Conservation (phyloP, 2,329 filamentous ascomycete species). For the Beauveria bassiana region DNA sequence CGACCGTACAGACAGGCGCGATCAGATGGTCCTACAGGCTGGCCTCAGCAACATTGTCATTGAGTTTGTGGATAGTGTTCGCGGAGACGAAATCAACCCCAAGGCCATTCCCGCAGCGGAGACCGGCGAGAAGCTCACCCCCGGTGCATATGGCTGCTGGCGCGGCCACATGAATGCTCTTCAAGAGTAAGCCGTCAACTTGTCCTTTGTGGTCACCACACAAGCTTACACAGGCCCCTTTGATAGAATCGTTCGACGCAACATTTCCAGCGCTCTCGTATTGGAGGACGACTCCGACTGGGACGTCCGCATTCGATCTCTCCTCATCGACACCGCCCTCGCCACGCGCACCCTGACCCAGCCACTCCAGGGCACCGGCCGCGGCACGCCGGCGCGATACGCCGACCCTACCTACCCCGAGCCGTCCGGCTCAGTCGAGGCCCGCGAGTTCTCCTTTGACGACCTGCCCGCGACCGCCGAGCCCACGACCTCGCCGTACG, state of each 20-base stretch:
- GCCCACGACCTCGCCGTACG: conserved; percentile 31
- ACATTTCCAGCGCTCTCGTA: conserved; percentile 38
- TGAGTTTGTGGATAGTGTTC: conserved; percentile 37
- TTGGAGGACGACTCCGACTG: conserved; percentile 50
- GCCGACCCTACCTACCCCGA: conserved; percentile 18
- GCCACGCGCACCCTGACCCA: conserved; percentile 26
- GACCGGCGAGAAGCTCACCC: background rate
- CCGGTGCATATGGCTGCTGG: conserved; percentile 21
- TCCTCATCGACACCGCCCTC: conserved; percentile 32
- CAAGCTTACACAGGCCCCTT: background rate
- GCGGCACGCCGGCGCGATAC: background rate
- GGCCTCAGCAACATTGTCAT: conserved; percentile 35
- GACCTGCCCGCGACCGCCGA: conserved; percentile 9
- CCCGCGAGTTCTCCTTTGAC: conserved; percentile 12
- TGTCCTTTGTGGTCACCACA: too few species aligned
- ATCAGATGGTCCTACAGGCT: conserved; percentile 39
- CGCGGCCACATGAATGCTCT: conserved; percentile 30
- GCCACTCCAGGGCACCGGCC: conserved; percentile 14
- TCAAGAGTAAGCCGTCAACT: conserved; percentile 18
- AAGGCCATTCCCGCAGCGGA: conserved; percentile 22
- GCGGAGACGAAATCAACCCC: conserved; percentile 28
- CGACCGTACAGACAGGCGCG: conserved; percentile 39
- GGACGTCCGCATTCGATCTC: conserved; percentile 41
- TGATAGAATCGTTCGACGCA: conserved; percentile 31
- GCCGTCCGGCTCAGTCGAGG: background rate